Conservation (phyloP, 805 yeast species). For the Myxozyma neglecta region DNA sequence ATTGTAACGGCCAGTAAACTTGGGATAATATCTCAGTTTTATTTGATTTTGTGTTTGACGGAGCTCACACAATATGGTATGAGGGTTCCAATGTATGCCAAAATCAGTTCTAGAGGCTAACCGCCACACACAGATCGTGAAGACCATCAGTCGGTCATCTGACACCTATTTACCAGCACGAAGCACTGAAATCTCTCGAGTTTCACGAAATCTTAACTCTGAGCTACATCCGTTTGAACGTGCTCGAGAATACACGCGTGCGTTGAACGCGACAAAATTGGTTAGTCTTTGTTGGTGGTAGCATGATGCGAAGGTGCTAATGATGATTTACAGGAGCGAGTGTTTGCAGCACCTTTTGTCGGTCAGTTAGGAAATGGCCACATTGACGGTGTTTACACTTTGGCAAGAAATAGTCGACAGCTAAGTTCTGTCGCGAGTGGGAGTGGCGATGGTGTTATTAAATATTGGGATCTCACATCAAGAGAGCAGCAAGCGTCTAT, state of each 20-base stretch:
- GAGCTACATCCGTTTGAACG: constrained; percentile 95
- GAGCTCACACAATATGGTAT: too few relatives aligned
- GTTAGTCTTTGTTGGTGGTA: constrained; percentile 39
- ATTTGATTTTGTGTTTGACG: too few relatives aligned
- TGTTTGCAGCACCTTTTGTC: constrained; percentile 96
- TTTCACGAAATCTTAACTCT: constrained; percentile 89
- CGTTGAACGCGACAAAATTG: constrained; percentile 89
- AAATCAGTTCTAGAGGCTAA: too few relatives aligned
- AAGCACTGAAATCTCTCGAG: constrained; percentile 80
- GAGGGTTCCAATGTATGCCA: too few relatives aligned
- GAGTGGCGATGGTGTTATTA: constrained; percentile 91
- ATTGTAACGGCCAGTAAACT: too few relatives aligned
- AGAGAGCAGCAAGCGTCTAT: constrained; percentile 73
- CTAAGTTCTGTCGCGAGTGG: constrained; percentile 84
- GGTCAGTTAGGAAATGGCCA: constrained; percentile 96
- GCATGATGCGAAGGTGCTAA: background rate
- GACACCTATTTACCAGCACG: constrained; percentile 91
- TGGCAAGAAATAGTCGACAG: constrained; percentile 73
- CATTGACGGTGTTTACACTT: constrained; percentile 85
- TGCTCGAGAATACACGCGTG: constrained; percentile 93
- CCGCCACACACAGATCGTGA: constrained; percentile 41
- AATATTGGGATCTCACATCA: constrained; percentile 87
- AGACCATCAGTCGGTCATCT: constrained; percentile 83
- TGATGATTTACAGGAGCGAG: constrained; percentile 50
- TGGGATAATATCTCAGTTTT: too few relatives aligned